These are phyloP conservation scores for Cenococcum geophilum DNA, from an alignment of 495 filamentous ascomycete species.

Conservation along the genomic window DNA sequence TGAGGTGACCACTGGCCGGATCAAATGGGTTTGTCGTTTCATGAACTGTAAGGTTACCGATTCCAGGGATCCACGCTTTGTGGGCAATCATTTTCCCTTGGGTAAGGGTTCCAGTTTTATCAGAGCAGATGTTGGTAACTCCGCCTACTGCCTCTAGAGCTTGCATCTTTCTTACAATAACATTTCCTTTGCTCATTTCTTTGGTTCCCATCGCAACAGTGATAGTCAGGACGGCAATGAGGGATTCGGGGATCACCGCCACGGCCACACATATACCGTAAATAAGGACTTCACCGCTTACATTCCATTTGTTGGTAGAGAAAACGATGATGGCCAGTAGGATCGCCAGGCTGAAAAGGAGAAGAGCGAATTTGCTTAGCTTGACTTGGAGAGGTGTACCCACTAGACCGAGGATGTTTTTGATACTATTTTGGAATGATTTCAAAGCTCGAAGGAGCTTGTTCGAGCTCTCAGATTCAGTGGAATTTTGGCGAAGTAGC, in stretches of 20 bases:
- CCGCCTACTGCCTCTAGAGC: conserved; percentile 58
- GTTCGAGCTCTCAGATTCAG: conserved; percentile 24
- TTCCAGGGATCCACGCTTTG: conserved; percentile 44
- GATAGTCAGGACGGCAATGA: conserved; percentile 71
- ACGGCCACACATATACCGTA: conserved; percentile 62
- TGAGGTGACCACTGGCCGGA: conserved; percentile 32
- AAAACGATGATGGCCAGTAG: conserved; percentile 65
- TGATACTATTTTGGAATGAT: conserved; percentile 37
- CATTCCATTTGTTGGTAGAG: conserved; percentile 53
- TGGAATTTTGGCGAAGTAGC: conserved; percentile 48
- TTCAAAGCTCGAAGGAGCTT: conserved; percentile 37
- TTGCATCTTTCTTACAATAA: conserved; percentile 61
- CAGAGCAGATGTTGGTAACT: conserved; percentile 54
- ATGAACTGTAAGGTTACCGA: conserved; percentile 19
- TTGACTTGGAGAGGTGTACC: conserved; percentile 66
- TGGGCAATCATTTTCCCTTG: conserved; percentile 53
- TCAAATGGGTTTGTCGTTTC: conserved; percentile 33
- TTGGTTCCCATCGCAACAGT: conserved; percentile 69
- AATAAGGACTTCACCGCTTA: conserved; percentile 58
- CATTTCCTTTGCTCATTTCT: conserved; percentile 63
- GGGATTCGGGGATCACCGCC: conserved; percentile 68
- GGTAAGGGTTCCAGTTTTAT: conserved; percentile 62
- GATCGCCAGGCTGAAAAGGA: conserved; percentile 63
- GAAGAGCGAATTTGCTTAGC: conserved; percentile 61
- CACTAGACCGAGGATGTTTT: conserved; percentile 57